A percentile compares a stretch with the other conserved stretches of the same genome.
phyloP scores from a whole-genome alignment of 2,329 filamentous ascomycete genomes.

The Pyrenophora graminea region DNA sequence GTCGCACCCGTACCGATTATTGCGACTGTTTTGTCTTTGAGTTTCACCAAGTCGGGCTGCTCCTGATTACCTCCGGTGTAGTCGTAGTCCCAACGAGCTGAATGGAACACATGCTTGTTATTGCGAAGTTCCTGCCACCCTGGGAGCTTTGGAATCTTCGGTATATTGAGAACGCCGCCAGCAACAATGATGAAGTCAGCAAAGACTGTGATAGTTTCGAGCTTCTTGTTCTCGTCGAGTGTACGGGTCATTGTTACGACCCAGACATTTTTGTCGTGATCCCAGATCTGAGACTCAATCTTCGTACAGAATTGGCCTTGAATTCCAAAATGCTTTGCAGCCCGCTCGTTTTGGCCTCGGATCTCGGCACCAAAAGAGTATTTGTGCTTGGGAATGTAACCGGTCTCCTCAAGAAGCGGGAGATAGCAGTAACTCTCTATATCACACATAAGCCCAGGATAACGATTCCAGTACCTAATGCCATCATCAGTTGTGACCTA shows the following conservation, averaged over 20 bases:
- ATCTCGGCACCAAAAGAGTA: constrained; percentile 32
- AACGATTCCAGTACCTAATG: constrained; percentile 52
- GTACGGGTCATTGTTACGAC: constrained; percentile 47
- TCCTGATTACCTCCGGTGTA: constrained; percentile 29
- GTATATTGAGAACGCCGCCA: neutral
- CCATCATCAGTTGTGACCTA: constrained; percentile 23
- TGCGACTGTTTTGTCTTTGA: constrained; percentile 41
- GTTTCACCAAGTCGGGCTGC: constrained; percentile 33
- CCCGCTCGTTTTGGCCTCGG: neutral
- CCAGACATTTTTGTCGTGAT: constrained; percentile 45
- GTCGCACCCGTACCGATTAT: constrained; percentile 43
- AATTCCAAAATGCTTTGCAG: neutral
- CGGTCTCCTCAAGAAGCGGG: constrained; percentile 10
- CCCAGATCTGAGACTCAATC: constrained; percentile 45
- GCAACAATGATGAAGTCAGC: neutral
- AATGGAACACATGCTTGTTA: constrained; percentile 36
- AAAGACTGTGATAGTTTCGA: neutral
- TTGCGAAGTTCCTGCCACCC: constrained; percentile 11
- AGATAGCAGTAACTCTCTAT: constrained; percentile 63
- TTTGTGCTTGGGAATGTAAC: constrained; percentile 56
- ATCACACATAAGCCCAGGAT: constrained; percentile 58
- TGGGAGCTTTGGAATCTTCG: neutral
- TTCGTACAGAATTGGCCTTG: constrained; percentile 1
- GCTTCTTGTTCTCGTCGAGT: constrained; percentile 15
- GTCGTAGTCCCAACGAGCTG: constrained; percentile 33